Evolutionary conservation across 2,329 filamentous ascomycete genomes (phyloP), one percentile per base, ranked within the genome.

Genomic region (Mycosphaerella arachidis): DNA sequence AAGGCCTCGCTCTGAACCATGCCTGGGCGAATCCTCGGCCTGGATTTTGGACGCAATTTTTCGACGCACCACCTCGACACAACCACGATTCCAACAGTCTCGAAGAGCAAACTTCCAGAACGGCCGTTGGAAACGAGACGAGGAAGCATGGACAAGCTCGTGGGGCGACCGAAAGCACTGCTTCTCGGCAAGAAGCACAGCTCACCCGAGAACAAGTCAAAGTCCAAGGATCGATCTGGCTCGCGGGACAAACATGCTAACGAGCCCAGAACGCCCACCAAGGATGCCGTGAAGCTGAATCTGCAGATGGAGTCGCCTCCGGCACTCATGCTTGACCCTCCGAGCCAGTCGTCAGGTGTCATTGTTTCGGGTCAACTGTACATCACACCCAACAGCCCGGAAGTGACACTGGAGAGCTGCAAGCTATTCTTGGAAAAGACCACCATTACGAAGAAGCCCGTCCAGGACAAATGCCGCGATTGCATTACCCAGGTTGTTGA

Each of bases 301-400:
- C 79, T 88, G 68, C 74, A 81, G 67, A 88, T 97, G 64, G 92
- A 97, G 79, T 95, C 90, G 12, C 91, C 92, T 1, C 92, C 92
- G 2, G 82, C 93, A 18, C 84, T 97, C 50, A 88, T 96, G 76
- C 90, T 94, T 70, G 92, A 92, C 63, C 80, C 83, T 27, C 81
- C 90, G 0, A 82, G 86, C 63, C 82, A 84, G 66, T 96, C 92
- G 68, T 89, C 88, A 2, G 93, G 93, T 58, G 91, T 92, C 6
- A 79, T 97, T 61, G 84, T 97, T 54, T 95, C 91, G 0, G 92
- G 92, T 31, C 89, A 91, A 73, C 79, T 97, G 67, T 85, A 87
- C 68, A 76, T 97, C 57, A 80, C 85, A 43, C 84, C 96, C 68
- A 82, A 83, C 63, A 87, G 92, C 56, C 70, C 75, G 10, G 79